Evolutionary conservation across 371 early-diverging fungal genomes (phyloP), one percentile per base, ranked within the genome.

Genomic region (Basidiobolus meristosporus): DNA sequence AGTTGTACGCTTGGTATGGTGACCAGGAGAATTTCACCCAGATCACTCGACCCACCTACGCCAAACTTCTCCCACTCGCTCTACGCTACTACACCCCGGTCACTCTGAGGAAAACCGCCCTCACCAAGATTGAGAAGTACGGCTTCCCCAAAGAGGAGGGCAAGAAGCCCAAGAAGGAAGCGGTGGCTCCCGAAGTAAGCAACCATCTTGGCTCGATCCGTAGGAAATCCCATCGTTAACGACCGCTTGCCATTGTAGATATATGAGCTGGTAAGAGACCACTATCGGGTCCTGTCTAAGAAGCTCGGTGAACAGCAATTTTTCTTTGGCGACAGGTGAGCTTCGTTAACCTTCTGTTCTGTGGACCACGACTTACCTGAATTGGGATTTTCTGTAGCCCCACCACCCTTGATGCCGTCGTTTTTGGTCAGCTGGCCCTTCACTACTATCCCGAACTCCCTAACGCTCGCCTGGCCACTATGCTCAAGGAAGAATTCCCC

Each of bases 11-110:
- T 20, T 77, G 77, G 79, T 74, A 72, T 45, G 58, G 68, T 4
- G 79, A 77, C 44, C 50, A 61, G 11, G 73, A 77, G 32, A 78
- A 81, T 54, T 81, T 70, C 56, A 53, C 61, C 15, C 63, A 70
- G 28, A 50, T 48, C 9, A 70, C 70, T 39, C 68, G 77, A 23
- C 75, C 74, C n/a, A 58, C 67, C 21, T 65, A 74, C 42, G 74
- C 70, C 12, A 56, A 57, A 31, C 44, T 77, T 16, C 56, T 80
- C 20, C 51, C 77, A 1, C 67, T 80, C 35, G 76, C 75, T n/a
- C 50, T 67, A 3, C 56, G 65, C 10, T 70, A 74, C 31, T 38
- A 70, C 36, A 47, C 65, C 3, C 77, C 80, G 10, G 59, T 66
- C 18, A 78, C 76, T 48, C 28, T 75, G 39, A 61, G 60, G 34